Base-by-base conservation (phyloP, 495 filamentous ascomycete genomes). In the Aspergillus heteromorphus region DNA sequence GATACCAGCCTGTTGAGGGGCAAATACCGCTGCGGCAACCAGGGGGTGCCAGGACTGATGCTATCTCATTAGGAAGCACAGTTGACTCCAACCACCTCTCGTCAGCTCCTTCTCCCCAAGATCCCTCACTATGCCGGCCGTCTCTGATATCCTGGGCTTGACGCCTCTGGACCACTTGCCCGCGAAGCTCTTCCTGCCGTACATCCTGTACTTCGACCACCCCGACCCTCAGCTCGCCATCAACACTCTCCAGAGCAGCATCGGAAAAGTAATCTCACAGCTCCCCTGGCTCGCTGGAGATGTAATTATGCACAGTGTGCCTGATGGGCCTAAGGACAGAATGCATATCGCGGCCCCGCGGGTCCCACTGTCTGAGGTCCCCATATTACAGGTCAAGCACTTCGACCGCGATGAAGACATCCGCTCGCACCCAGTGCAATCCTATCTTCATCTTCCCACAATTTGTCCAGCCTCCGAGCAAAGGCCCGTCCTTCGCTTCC, bases 401-500 rank as follows among this genome's bases (percentile, higher is more conserved):
- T 54, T 54, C 18, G 51, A 40, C 18, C 16, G 16, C 17, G 27
- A 54, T 45, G 51, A 38, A 20, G 42, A 47, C 25, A 47, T 38
- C 18, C 27, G n/a, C n/a, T 21, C 41, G 8, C 42, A 23, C 30
- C 41, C 40, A 7, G 31, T 36, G 1, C 16, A 36, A 6, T 18
- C 11, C 16, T 56, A 56, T 38, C 48, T 56, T 29, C 48, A 48
- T 20, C n/a, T 56, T 0, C 54, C 54, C 17, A 19, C n/a, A 7
- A 45, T 51, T 7, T 19, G 51, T 13, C 47, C 54, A 20, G 36
- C 48, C 27, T 47, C 47, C 16, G 19, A 56, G 20, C 54, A 43
- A 16, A n/a, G 55, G 10, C 41, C 55, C 6, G 41, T 57, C 19
- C 17, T 57, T 9, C 55, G 55, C 8, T 47, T 57, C 27, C 55